These are phyloP conservation scores for Saccharomycopsis babjevae DNA, from an alignment of 805 yeast species.

Conservation along the genomic window DNA sequence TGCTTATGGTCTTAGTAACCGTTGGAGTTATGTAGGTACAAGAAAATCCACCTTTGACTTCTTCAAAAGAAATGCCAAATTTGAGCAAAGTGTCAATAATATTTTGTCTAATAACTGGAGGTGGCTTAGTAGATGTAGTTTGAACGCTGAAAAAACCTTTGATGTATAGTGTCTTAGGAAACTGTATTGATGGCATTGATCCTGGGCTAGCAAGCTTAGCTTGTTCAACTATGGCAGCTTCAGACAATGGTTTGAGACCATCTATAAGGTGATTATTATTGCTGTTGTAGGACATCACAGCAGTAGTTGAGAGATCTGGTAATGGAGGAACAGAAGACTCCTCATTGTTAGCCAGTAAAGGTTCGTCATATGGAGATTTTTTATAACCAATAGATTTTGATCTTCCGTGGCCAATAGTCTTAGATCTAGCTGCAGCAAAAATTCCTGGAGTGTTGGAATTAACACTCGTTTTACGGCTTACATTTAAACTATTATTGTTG, in stretches of 20 bases:
- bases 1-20: background rate
- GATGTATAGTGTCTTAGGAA: constrained; percentile 80
- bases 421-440: constrained; percentile 88
- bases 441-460: constrained; percentile 55
- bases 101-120: constrained; percentile 79
- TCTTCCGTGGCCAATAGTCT: constrained; percentile 73
- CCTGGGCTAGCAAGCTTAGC: constrained; percentile 57
- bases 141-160: constrained; percentile 93
- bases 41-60: constrained; percentile 88
- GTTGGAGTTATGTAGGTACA: constrained; percentile 35
- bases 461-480: background rate
- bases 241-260: constrained; percentile 37
- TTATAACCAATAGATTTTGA: constrained; percentile 39
- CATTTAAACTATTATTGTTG: constrained; percentile 4
- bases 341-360: background rate
- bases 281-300: background rate
- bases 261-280: constrained; percentile 36
- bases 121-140: constrained; percentile 86
- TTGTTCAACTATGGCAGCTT: constrained; percentile 36
- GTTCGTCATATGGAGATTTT: constrained; percentile 11
- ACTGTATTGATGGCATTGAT: constrained; percentile 88
- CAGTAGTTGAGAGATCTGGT: constrained; percentile 22
- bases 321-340: constrained; percentile 22
- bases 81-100: constrained; percentile 66
- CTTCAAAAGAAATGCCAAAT: constrained; percentile 72